These are phyloP conservation scores for Coniochaeta sp. DNA, from an alignment of 2,329 filamentous ascomycete species.

Conservation along the genomic window DNA sequence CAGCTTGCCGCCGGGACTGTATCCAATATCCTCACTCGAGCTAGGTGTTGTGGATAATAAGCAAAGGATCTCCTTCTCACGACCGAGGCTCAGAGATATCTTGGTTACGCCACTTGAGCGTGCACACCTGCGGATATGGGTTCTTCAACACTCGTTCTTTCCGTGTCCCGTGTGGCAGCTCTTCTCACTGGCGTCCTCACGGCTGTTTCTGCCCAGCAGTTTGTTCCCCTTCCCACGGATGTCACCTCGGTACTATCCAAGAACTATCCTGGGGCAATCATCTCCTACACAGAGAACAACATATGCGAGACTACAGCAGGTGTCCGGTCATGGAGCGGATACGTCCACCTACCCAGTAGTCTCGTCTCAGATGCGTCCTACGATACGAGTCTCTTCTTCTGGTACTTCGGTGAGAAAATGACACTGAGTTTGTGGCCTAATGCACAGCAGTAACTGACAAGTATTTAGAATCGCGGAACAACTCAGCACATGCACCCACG, in stretches of 20 bases:
- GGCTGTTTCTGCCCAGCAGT: slow-evolving; percentile 3
- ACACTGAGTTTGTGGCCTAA: not conserved
- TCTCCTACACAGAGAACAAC: slow-evolving; percentile 16
- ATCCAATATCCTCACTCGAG: no score
- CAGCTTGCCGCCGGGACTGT: no score
- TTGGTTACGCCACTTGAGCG: no score
- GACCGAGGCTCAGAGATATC: no score
- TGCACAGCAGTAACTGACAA: not conserved
- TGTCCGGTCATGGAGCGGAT: slow-evolving; percentile 49
- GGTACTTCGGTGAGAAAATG: slow-evolving; percentile 35
- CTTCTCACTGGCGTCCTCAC: not conserved
- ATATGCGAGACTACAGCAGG: slow-evolving; percentile 51
- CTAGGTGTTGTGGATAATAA: no score
- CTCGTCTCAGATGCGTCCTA: slow-evolving; percentile 31
- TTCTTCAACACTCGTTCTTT: not conserved
- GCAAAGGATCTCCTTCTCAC: no score
- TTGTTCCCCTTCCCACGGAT: slow-evolving; percentile 4
- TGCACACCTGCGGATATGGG: not conserved
- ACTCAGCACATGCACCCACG: slow-evolving; percentile 45
- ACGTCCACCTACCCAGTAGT: slow-evolving; percentile 45
- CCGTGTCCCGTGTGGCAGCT: not conserved
- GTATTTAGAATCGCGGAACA: slow-evolving; percentile 39
- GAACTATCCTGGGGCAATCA: slow-evolving; percentile 28
- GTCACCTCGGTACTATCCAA: slow-evolving; percentile 33
- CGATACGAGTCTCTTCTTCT: slow-evolving; percentile 55